Evolutionary conservation across 371 early-diverging fungal genomes (phyloP).

Genomic region (Zopfochytrium polystomum): DNA sequence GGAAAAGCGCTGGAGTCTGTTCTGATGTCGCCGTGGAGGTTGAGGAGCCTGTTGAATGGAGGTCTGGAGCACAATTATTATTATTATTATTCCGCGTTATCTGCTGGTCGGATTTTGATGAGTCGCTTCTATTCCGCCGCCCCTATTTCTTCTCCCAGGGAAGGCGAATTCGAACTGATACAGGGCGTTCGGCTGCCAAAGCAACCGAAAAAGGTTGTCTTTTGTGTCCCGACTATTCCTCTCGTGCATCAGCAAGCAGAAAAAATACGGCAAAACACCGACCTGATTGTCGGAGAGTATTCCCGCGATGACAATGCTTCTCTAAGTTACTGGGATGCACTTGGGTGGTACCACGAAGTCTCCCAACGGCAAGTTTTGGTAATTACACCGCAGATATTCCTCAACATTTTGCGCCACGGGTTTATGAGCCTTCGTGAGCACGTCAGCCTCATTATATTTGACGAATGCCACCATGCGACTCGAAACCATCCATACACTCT

Average conservation of each 20-base stretch:
- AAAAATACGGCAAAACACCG: conserved; percentile 33
- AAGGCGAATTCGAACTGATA: background rate
- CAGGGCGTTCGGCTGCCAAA: conserved; percentile 24
- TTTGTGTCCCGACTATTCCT: conserved; percentile 80
- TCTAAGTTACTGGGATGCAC: conserved; percentile 23
- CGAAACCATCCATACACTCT: conserved; percentile 76
- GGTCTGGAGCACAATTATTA: too few species aligned
- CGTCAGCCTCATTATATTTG: conserved; percentile 73
- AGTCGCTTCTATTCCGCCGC: too few species aligned
- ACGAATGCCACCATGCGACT: conserved; percentile 89
- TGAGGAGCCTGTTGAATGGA: too few species aligned
- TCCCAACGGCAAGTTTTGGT: conserved; percentile 31
- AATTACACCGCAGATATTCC: conserved; percentile 78
- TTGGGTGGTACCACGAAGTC: conserved; percentile 29
- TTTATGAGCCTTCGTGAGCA: conserved; percentile 49
- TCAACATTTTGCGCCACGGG: conserved; percentile 62
- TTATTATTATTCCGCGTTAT: too few species aligned
- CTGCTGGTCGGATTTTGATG: too few species aligned
- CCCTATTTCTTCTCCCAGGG: too few species aligned
- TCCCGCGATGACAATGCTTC: conserved; percentile 30
- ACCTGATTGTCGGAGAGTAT: conserved; percentile 38
- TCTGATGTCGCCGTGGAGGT: too few species aligned
- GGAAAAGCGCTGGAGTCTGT: too few species aligned
- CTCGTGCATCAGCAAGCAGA: conserved; percentile 81
- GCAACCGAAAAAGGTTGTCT: conserved; percentile 53